phyloP scores from a whole-genome alignment of 768 basidiomycete genomes.

The Cyathus striatus region DNA sequence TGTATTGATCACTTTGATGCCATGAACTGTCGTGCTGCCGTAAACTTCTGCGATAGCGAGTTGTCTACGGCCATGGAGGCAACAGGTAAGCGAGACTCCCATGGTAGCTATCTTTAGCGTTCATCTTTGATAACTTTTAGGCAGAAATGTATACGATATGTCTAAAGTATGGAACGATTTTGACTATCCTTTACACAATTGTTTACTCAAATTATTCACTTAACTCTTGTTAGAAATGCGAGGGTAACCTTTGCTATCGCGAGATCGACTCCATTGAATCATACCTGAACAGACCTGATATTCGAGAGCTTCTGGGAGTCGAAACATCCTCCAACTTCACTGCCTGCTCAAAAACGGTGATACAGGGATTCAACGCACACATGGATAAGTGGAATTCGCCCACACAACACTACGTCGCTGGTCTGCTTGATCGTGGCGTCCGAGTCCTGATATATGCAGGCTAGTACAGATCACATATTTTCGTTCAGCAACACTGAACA shows the following conservation, averaged over 20 bases:
- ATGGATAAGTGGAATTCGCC: constrained; percentile 57
- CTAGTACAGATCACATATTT: no score
- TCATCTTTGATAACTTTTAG: no score
- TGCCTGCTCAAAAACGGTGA: constrained; percentile 49
- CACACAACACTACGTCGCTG: constrained; percentile 61
- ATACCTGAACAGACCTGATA: constrained; percentile 54
- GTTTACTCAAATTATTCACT: constrained; percentile 35
- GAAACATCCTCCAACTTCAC: constrained; percentile 49
- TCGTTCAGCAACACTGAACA: no score
- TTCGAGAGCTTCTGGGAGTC: constrained; percentile 52
- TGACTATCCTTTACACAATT: neutral
- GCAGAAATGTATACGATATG: constrained; percentile 51
- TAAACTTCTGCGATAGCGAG: constrained; percentile 57
- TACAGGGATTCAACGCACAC: constrained; percentile 42
- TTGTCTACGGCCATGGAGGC: constrained; percentile 42
- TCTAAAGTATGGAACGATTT: constrained; percentile 38
- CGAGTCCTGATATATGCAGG: constrained; percentile 72
- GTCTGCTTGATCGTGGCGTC: constrained; percentile 72
- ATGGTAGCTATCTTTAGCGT: no score
- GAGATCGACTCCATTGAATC: constrained; percentile 33
- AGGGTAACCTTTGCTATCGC: constrained; percentile 29
- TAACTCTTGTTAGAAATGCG: no score
- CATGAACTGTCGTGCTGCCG: constrained; percentile 63
- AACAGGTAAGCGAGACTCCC: no score
- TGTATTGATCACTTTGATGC: constrained; percentile 67